Evolutionary conservation across 805 yeast genomes (phyloP), one percentile per base, ranked within the genome.

Genomic region (Schwanniomyces pseudopolymorphus): DNA sequence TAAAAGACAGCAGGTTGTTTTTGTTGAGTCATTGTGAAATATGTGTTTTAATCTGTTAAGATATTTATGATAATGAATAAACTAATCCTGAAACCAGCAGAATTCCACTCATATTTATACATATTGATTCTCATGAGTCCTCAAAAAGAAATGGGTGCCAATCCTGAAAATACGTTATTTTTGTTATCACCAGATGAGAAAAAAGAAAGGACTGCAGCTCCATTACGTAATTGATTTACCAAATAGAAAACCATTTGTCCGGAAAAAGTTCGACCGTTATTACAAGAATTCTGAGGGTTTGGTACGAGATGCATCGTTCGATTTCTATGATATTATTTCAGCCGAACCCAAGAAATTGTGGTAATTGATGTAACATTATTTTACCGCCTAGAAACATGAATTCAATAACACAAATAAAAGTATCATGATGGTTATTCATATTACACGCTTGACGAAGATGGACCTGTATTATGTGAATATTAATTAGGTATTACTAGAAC

Each of bases 1-100:
- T 67, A 60, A 52, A 72, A 72, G 51, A 63, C 55, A 54, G 75
- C 76, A 35, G 75, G 75, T 63, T 70, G 71, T 59, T 70, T 69
- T 48, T 57, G 59, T 41, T 59, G 49, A 33, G 72, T 67, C 71
- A 67, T 66, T 43, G 33, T 40, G 17, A 6, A 2, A 22, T 33
- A 26, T 44, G 40, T 38, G n/a, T 16, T 24, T 21, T 10, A 38
- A 38, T 20, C 14, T 22, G 19, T 5, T 17, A 38, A 22, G 8
- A 14, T 31, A 31, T 31, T 16, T 7, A 31, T 31, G 35, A 31
- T 16, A 9, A 31, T 16, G 6, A 36, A n/a, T 33, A 19, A 36
- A 13, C 22, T 8, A 13, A 36, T 19, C 11, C 25, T 20, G 25
- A 36, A 3, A 20, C 3, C 9, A 21, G 16, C 39, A 20, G 40